A percentile compares a stretch with the other conserved stretches of the same genome.
These are phyloP conservation scores for Calonectria hongkongensis DNA, from an alignment of 2,329 filamentous ascomycete genomes.

Conservation along the genomic window DNA sequence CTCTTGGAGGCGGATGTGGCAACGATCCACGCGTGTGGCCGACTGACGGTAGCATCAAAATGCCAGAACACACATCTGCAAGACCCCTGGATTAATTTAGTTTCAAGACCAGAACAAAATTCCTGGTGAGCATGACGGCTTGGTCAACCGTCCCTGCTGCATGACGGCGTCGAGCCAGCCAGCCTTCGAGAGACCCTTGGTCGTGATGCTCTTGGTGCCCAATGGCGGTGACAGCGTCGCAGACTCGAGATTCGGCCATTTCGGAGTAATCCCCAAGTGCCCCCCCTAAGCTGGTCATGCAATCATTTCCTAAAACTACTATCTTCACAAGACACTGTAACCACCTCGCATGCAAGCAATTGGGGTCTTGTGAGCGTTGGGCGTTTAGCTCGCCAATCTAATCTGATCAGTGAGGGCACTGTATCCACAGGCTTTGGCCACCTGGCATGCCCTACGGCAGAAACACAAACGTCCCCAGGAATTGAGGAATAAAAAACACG, in stretches of 20 bases:
- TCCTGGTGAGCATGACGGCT: constrained; percentile 24
- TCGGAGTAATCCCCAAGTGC: constrained; percentile 8
- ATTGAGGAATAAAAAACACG: constrained; percentile 14
- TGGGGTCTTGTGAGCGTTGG: constrained; percentile 35
- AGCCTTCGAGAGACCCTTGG: background rate
- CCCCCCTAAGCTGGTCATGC: constrained; percentile 18
- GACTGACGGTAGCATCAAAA: constrained; percentile 47
- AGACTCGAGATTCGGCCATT: constrained; percentile 13
- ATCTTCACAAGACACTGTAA: constrained; percentile 23
- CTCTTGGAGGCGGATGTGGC: constrained; percentile 24
- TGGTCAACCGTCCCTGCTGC: constrained; percentile 1
- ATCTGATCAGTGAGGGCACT: constrained; percentile 37
- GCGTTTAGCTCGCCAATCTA: constrained; percentile 56
- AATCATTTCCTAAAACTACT: constrained; percentile 16
- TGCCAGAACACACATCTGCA: constrained; percentile 38
- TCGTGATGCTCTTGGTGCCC: constrained; percentile 15
- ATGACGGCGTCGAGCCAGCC: constrained; percentile 19
- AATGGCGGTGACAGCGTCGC: constrained; percentile 16
- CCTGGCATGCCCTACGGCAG: constrained; percentile 28
- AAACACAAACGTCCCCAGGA: constrained; percentile 27
- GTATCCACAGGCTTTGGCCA: constrained; percentile 44
- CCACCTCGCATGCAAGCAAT: constrained; percentile 28
- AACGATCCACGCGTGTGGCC: constrained; percentile 34
- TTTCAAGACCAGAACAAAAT: constrained; percentile 23
- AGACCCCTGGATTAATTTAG: constrained; percentile 53